These are phyloP conservation scores for Quercus variabilis DNA, from an alignment of 306 rosid genomes.

Conservation along the genomic window DNA sequence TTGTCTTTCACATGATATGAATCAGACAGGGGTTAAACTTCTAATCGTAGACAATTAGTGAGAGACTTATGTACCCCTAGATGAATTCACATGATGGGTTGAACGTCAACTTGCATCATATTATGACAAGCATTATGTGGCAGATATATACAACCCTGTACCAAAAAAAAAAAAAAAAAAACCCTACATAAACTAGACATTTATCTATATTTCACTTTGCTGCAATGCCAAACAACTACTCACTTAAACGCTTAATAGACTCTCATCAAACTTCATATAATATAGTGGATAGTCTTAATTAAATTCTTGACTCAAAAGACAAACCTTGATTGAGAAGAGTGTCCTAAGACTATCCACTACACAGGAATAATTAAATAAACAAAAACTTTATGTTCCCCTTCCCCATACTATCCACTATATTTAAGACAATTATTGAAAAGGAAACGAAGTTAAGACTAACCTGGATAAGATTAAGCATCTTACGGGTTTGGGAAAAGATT, in stretches of 20 bases:
- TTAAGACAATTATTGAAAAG: neutral
- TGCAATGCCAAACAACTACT: too few relatives aligned
- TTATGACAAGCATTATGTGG: neutral
- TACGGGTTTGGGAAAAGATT: constrained; percentile 91
- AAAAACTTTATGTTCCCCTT: neutral
- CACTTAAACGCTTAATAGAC: too few relatives aligned
- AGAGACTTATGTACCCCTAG: neutral
- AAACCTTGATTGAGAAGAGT: neutral
- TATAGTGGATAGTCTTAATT: neutral
- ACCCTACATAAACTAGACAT: too few relatives aligned
- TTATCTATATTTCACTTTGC: too few relatives aligned
- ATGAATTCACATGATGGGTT: neutral
- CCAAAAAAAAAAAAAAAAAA: too few relatives aligned
- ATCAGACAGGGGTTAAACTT: neutral
- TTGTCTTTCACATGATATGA: neutral
- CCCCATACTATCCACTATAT: neutral
- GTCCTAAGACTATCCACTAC: neutral
- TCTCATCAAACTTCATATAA: too few relatives aligned
- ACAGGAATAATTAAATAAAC: neutral
- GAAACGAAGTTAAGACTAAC: constrained; percentile 29
- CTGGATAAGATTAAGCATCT: constrained; percentile 96
- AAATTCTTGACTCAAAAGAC: too few relatives aligned
- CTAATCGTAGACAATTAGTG: neutral
- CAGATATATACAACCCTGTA: neutral
- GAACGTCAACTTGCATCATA: neutral